A percentile compares a stretch with the other conserved stretches of the same genome.
phyloP scores from a whole-genome alignment of 192 early-diverging fungal species.

The Backusella psychrophila region DNA sequence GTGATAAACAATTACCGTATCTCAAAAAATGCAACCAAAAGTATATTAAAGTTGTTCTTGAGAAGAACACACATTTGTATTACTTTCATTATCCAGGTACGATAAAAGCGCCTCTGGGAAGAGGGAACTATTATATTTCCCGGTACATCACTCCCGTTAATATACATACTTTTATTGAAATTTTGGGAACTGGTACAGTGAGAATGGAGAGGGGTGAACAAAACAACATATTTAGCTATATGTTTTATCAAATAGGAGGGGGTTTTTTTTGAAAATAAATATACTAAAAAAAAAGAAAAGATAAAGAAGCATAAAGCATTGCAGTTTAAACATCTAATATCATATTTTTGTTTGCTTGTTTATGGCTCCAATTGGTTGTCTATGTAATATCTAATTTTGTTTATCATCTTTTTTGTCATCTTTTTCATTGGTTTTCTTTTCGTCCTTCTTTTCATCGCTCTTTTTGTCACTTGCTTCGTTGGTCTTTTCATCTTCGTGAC shows the following conservation, averaged over 20 bases:
- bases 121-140: neutral
- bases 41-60: neutral
- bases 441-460: conserved; percentile 20
- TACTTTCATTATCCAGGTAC: neutral
- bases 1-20: neutral
- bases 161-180: neutral
- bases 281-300: neutral
- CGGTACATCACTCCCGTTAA: neutral
- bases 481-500: conserved; percentile 44
- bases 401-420: neutral
- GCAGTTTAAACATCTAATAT: neutral
- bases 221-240: neutral
- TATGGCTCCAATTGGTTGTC: neutral
- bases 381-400: neutral
- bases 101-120: neutral
- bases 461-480: conserved; percentile 15
- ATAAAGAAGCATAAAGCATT: neutral
- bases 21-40: neutral
- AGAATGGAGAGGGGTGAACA: neutral
- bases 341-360: neutral
- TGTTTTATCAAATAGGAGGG: neutral
- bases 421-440: neutral
- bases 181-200: neutral
- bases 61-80: neutral
- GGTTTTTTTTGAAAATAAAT: neutral